These are phyloP conservation scores for Syzygium aromaticum DNA, from an alignment of 345 rosid species.

Conservation along the genomic window DNA sequence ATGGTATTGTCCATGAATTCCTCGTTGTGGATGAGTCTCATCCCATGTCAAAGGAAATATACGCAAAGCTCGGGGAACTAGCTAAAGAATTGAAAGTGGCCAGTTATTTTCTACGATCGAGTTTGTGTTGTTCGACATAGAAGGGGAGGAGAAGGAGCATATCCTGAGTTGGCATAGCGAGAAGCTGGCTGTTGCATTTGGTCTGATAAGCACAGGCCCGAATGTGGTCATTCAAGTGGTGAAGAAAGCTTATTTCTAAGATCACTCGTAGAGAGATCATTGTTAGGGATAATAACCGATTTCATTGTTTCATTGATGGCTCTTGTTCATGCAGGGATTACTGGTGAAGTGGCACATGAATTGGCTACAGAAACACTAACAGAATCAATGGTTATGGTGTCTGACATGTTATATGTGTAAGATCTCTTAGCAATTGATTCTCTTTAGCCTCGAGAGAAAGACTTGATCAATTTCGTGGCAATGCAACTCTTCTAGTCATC, in stretches of 20 bases:
- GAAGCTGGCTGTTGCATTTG: conserved; percentile 74
- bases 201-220: conserved; percentile 31
- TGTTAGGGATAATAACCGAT: conserved; percentile 60
- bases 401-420: not conserved
- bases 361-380: not conserved
- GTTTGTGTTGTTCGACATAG: conserved; percentile 58
- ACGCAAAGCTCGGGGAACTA: conserved; percentile 47
- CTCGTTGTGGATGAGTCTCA: conserved; percentile 58
- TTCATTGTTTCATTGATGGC: conserved; percentile 47
- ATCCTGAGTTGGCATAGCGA: conserved; percentile 61
- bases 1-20: conserved; percentile 59
- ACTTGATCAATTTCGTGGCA: not conserved
- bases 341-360: conserved; percentile 23
- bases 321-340: conserved; percentile 62
- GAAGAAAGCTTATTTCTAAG: conserved; percentile 52
- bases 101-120: conserved; percentile 66
- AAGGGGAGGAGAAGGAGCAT: conserved; percentile 70
- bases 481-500: not conserved
- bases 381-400: not conserved
- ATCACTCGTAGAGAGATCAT: conserved; percentile 45
- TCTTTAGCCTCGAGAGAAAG: not conserved
- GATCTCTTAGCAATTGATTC: not conserved
- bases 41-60: conserved; percentile 40
- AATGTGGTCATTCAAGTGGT: conserved; percentile 35
- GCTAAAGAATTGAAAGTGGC: conserved; percentile 38